Conservation (phyloP, 1,139 yeast species). For the Arxiozyma bovina region DNA sequence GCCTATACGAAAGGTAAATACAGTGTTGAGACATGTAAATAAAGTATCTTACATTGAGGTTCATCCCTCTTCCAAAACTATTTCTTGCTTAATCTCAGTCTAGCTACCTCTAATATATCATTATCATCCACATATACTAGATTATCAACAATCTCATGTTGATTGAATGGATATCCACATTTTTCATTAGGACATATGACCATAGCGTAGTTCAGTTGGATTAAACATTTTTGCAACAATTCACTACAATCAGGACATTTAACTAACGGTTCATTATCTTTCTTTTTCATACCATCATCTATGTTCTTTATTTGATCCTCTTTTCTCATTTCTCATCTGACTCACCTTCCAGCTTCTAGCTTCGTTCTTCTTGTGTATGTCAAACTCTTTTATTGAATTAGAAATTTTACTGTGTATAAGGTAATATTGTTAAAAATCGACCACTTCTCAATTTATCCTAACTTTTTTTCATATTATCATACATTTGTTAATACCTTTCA, state of each 20-base stretch:
- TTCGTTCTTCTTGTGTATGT: background rate
- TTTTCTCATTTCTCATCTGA: background rate
- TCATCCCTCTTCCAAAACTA: background rate
- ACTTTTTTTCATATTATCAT: too few species aligned
- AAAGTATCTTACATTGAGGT: background rate
- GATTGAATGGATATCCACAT: slow-evolving; percentile 35
- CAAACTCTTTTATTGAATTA: background rate
- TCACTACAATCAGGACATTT: slow-evolving; percentile 30
- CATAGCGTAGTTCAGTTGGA: slow-evolving; percentile 32
- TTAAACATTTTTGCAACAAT: slow-evolving; percentile 28
- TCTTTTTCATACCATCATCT: background rate
- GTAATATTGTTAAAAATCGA: too few species aligned
- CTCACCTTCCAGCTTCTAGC: background rate
- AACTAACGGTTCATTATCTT: background rate
- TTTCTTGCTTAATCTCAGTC: slow-evolving; percentile 5
- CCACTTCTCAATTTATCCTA: too few species aligned
- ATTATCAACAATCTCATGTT: slow-evolving; percentile 26
- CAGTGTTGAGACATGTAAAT: background rate
- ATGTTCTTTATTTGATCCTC: background rate
- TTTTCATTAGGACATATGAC: slow-evolving; percentile 29
- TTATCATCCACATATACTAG: slow-evolving; percentile 24
- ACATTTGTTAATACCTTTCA: too few species aligned
- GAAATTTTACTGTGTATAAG: background rate
- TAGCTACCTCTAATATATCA: slow-evolving; percentile 24
- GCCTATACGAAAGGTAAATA: too few species aligned